phyloP scores from a whole-genome alignment of 768 basidiomycete species.

The Xerocomus spinulosus region DNA sequence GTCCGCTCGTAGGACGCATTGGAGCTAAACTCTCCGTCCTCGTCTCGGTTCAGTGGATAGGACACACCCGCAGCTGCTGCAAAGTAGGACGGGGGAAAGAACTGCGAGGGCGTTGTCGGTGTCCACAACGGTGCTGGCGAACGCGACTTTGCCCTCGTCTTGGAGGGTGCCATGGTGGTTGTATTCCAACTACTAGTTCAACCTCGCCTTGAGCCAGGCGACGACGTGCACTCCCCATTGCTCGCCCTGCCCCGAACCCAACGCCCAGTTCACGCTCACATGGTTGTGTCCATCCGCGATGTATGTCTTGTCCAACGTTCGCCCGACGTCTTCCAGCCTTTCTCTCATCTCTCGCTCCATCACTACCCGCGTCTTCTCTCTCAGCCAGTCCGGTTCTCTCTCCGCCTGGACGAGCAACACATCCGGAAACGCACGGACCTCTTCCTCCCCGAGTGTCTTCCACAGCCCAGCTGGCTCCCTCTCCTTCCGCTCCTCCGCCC shows the following conservation, averaged over 20 bases:
- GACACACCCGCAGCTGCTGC: constrained; percentile 45
- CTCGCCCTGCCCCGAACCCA: constrained; percentile 54
- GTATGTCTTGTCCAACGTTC: constrained; percentile 25
- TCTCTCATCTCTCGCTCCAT: constrained; percentile 40
- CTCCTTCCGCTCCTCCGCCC: constrained; percentile 38
- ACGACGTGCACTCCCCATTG: constrained; percentile 53
- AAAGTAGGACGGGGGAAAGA: constrained; percentile 53
- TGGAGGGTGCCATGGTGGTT: constrained; percentile 10
- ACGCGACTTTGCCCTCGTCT: constrained; percentile 36
- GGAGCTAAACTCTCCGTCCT: constrained; percentile 10
- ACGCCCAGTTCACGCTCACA: constrained; percentile 48
- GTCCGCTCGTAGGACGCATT: constrained; percentile 13
- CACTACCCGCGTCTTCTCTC: constrained; percentile 28
- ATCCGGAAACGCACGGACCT: constrained; percentile 40
- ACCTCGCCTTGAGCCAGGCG: constrained; percentile 29
- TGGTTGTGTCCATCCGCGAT: constrained; percentile 58
- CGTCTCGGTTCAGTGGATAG: constrained; percentile 16
- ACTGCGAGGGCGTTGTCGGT: constrained; percentile 33
- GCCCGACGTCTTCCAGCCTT: constrained; percentile 27
- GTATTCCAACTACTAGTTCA: constrained; percentile 11
- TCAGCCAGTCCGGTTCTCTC: constrained; percentile 47
- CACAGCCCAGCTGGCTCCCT: constrained; percentile 42
- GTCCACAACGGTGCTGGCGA: constrained; percentile 36
- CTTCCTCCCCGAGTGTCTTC: constrained; percentile 31
- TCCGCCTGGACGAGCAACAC: constrained; percentile 49